These are phyloP conservation scores for Bretschneidera sinensis DNA, from an alignment of 345 rosid species.

Conservation along the genomic window DNA sequence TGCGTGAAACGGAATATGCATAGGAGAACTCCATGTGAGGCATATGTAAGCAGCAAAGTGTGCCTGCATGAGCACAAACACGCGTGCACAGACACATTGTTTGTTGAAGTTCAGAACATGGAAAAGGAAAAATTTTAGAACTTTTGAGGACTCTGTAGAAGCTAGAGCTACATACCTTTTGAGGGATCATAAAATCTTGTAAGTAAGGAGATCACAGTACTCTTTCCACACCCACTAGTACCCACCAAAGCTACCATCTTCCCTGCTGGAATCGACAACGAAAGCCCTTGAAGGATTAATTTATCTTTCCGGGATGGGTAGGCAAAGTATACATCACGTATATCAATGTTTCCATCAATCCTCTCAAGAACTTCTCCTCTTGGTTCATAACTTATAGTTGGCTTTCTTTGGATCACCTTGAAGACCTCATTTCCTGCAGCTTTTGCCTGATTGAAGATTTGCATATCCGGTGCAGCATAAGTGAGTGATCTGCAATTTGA, in stretches of 20 bases:
- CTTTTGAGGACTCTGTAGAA: not conserved
- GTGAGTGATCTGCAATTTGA: conserved; percentile 46
- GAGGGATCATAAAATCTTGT: conserved; percentile 60
- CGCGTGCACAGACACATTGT: not conserved
- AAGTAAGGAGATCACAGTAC: conserved; percentile 52
- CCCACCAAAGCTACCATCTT: conserved; percentile 56
- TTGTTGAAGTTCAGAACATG: not conserved
- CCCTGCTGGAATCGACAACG: conserved; percentile 56
- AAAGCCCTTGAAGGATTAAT: conserved; percentile 44
- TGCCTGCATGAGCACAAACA: not conserved
- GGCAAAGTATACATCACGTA: conserved; percentile 36
- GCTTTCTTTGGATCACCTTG: conserved; percentile 41
- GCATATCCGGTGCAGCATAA: conserved; percentile 64
- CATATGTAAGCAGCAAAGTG: not conserved
- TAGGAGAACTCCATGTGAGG: not conserved
- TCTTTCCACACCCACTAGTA: conserved; percentile 64
- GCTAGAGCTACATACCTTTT: conserved; percentile 27
- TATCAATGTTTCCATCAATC: conserved; percentile 44
- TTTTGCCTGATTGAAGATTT: conserved; percentile 60
- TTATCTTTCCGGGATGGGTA: conserved; percentile 55
- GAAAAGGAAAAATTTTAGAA: not conserved
- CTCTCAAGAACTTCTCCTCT: conserved; percentile 19
- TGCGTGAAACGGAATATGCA: too few relatives aligned
- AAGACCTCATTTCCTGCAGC: conserved; percentile 61
- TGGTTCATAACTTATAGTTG: conserved; percentile 28